Evolutionary conservation across 2,329 filamentous ascomycete species (phyloP), one percentile per base, ranked within the genome.

Genomic region (Huntiella omanensis): DNA sequence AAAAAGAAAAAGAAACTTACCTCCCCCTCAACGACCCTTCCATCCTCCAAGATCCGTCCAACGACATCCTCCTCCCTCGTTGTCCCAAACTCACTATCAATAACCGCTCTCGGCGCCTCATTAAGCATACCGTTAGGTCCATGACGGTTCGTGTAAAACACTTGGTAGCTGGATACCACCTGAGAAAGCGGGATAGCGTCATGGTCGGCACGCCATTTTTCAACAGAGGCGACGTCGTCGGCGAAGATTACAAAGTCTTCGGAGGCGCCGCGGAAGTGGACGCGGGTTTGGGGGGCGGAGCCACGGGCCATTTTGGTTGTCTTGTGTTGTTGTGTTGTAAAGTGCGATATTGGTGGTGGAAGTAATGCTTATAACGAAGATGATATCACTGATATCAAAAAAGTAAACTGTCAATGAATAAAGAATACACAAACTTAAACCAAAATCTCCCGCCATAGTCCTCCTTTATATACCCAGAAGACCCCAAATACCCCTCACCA

Each of bases 71-170:
- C 87, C 17, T 85, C 79, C 46, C 77, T 69, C 54, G 70, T 64
- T 11, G 84, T 88, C 54, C 83, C 85, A 55, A 98, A 98, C 65
- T 96, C 87, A 54, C 77, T 80, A 57, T 91, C 79, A 4, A 98
- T 70, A 40, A 69, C 69, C 38, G 68, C 64, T 53, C 92, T 83
- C 54, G 83, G 81, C 6, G 87, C 86, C 7, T 67, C 64, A 58
- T 95, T 82, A 38, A 82, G 67, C 49, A 77, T 72, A 48, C 88
- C 88, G 61, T 94, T 85, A 39, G 74, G 75, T 53, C 88, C 88
- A 61, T 94, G 86, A 62, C 86, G 93, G 68, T 92, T 83, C 33
- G 86, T 93, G 38, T 81, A 68, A 58, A 94, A 93, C 58, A 98
- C 70, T 71, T 93, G 83, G 71, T 84, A 96, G 5, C 81, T 72